phyloP scores from a whole-genome alignment of 495 filamentous ascomycete species.

The Trichoderma reesei region DNA sequence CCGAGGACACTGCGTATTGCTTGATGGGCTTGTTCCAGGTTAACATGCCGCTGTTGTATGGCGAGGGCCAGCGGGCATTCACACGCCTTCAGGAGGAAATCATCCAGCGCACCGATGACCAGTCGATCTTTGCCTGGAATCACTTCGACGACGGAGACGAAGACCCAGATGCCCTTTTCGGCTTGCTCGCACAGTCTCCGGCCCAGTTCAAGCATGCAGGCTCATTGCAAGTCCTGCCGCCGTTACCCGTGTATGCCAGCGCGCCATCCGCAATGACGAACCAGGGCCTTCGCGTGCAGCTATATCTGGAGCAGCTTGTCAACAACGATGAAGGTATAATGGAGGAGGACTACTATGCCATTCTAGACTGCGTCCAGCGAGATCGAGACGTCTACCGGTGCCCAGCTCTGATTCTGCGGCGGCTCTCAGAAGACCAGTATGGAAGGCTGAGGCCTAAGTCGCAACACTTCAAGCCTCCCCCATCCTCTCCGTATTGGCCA shows the following conservation, averaged over 20 bases:
- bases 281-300: background rate
- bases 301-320: background rate
- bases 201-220: background rate
- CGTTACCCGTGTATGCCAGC: background rate
- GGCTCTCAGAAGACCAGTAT: background rate
- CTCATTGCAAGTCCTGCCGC: background rate
- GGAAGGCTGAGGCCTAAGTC: background rate
- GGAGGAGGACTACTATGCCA: background rate
- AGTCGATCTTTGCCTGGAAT: slow-evolving; percentile 19
- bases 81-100: slow-evolving; percentile 22
- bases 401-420: background rate
- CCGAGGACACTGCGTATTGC: slow-evolving; percentile 34
- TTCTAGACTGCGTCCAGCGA: background rate
- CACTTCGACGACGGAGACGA: background rate
- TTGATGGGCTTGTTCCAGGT: slow-evolving; percentile 36
- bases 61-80: slow-evolving; percentile 27
- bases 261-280: background rate
- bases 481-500: background rate
- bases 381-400: background rate
- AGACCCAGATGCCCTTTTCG: background rate
- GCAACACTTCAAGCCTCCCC: background rate
- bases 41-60: slow-evolving; percentile 37
- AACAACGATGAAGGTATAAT: background rate
- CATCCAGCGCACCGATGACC: slow-evolving; percentile 17
- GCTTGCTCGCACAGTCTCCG: background rate